Base-by-base conservation (phyloP, 139 green algal genomes). In the Asterochloris sp. region DNA sequence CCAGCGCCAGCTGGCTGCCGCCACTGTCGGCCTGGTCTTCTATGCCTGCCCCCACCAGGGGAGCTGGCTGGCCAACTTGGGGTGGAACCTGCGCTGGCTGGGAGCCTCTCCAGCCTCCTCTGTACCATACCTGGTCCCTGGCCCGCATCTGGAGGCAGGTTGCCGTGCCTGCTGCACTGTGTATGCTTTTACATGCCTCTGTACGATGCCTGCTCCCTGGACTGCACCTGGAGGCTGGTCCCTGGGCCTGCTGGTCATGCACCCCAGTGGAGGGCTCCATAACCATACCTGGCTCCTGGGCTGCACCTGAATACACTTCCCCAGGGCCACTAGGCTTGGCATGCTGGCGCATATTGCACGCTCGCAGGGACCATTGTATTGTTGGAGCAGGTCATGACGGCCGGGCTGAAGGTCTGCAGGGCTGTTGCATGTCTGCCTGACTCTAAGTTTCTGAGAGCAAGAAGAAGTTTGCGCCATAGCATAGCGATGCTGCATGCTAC, bases 11-110 rank as follows among this genome's bases (percentile, higher is more conserved):
- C 81, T 96, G 24, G 83, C 85, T 13, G 26, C 62, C 12, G 80
- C 86, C 27, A 88, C 89, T 10, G 82, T 78, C 11, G 94, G 91
- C 74, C 80, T 95, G 10, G 94, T 94, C 0, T 96, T 95, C 79
- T 98, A 94, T 86, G 88, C 88, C 79, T 94, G 91, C 0, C 94
- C 94, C 0, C 94, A 98, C 83, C 89, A 89, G 54, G 94, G 94
- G 62, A 93, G 87, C 75, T 84, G 83, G 62, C 82, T 98, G 78
- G 94, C 94, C 11, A 89, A 91, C 75, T 88, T 90, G 76, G 93
- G 93, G 14, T 97, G 93, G 94, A 89, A 89, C 78, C 89, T 97
- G 82, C 87, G 93, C 10, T 92, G 91, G 75, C 21, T 97, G 11
- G 92, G 90, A 2, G 92, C 89, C 17, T 82, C 81, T 0, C 90